Evolutionary conservation across 139 green algal genomes (phyloP).

Genomic region (Closterium sp.): DNA sequence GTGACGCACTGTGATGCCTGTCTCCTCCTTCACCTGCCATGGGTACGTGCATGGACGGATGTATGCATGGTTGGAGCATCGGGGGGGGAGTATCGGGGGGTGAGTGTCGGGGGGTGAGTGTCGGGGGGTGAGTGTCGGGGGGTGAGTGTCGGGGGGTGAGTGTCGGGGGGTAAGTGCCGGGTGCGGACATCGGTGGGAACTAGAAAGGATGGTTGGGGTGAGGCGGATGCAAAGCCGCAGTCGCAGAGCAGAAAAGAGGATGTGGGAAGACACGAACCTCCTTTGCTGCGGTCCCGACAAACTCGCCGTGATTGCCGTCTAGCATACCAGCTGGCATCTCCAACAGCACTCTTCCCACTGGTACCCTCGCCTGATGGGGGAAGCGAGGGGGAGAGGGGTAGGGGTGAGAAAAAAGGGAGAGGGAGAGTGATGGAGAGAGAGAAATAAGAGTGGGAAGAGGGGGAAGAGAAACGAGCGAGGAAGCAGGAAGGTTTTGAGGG

Average conservation of each 20-base stretch:
- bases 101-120: too few species aligned
- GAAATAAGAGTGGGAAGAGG: background rate
- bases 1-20: constrained; percentile 27
- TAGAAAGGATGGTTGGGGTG: too few species aligned
- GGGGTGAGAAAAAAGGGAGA: background rate
- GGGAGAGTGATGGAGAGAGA: background rate
- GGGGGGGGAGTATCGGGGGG: too few species aligned
- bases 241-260: too few species aligned
- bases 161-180: too few species aligned
- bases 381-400: background rate
- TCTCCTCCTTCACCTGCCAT: constrained; percentile 50
- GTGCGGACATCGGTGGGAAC: too few species aligned
- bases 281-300: constrained; percentile 40
- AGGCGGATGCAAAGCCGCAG: too few species aligned
- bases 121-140: too few species aligned
- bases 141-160: too few species aligned
- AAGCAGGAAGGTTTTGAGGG: background rate
- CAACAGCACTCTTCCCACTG: constrained; percentile 36
- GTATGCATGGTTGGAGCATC: too few species aligned
- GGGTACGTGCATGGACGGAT: too few species aligned
- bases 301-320: constrained; percentile 43
- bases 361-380: constrained; percentile 28
- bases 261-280: constrained; percentile 16
- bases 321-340: constrained; percentile 52
- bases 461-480: background rate